These are phyloP conservation scores for Rubus parviflorus DNA, from an alignment of 306 rosid genomes.

Conservation along the genomic window DNA sequence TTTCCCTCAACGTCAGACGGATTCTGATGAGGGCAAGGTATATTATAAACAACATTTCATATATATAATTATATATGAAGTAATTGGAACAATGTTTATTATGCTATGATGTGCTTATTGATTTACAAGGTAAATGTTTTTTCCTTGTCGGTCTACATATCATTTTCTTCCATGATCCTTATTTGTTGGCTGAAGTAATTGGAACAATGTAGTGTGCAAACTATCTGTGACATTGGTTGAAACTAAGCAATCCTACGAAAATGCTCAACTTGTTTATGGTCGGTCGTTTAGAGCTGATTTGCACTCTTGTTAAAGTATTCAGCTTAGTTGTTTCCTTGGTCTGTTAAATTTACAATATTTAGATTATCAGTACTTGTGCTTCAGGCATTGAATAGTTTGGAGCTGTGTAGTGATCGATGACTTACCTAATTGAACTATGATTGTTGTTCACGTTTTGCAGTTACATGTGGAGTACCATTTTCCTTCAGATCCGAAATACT, in stretches of 20 bases:
- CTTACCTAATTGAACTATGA: conserved; percentile 5
- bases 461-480: conserved; percentile 73
- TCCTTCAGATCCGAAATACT: conserved; percentile 80
- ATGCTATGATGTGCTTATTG: too few relatives aligned
- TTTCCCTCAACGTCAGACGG: conserved; percentile 88
- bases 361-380: background rate
- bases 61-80: background rate
- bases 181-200: background rate
- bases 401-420: background rate
- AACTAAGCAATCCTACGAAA: too few relatives aligned
- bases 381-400: background rate
- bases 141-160: background rate
- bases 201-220: too few relatives aligned
- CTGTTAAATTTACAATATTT: background rate
- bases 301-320: background rate
- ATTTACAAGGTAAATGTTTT: background rate
- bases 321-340: background rate
- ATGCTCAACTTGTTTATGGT: too few relatives aligned
- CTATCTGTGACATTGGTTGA: too few relatives aligned
- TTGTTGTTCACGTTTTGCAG: conserved; percentile 39
- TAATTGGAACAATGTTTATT: too few relatives aligned
- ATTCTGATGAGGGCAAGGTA: conserved; percentile 90
- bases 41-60: background rate
- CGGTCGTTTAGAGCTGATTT: too few relatives aligned
- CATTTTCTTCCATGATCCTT: background rate